These are phyloP conservation scores for Camellia lanceoleosa DNA, from an alignment of 148 eudicot species.

Conservation along the genomic window DNA sequence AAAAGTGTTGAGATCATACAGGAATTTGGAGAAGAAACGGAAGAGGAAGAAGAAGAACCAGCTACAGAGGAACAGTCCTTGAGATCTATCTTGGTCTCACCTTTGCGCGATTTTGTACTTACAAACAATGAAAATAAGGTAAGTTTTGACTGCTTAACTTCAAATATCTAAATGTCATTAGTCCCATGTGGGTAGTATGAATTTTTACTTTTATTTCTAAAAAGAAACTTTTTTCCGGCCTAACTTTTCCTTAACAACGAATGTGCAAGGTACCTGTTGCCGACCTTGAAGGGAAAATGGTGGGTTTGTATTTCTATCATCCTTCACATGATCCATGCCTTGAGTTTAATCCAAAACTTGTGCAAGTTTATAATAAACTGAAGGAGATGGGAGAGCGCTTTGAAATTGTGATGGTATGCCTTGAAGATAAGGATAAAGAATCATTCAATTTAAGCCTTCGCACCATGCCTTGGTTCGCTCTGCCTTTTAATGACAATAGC, in stretches of 20 bases:
- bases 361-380: slow-evolving; percentile 41
- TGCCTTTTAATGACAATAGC: slow-evolving; percentile 53
- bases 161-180: too few species aligned
- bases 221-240: neutral
- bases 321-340: slow-evolving; percentile 29
- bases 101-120: slow-evolving; percentile 40
- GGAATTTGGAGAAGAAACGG: slow-evolving; percentile 33
- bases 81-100: slow-evolving; percentile 37
- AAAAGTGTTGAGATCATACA: slow-evolving; percentile 33
- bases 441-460: slow-evolving; percentile 31
- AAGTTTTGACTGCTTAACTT: neutral
- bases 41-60: slow-evolving; percentile 21
- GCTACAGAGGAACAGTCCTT: slow-evolving; percentile 37
- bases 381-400: slow-evolving; percentile 47
- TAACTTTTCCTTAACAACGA: neutral
- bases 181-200: too few species aligned
- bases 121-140: slow-evolving; percentile 39
- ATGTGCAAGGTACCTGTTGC: slow-evolving; percentile 41
- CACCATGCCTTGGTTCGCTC: slow-evolving; percentile 44
- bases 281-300: slow-evolving; percentile 62
- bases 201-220: neutral
- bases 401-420: slow-evolving; percentile 55
- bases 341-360: slow-evolving; percentile 37
- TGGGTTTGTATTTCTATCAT: slow-evolving; percentile 48
- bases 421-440: slow-evolving; percentile 51